phyloP scores from a whole-genome alignment of 1,284 basidiomycete species.

The Wolfiporia cocos region DNA sequence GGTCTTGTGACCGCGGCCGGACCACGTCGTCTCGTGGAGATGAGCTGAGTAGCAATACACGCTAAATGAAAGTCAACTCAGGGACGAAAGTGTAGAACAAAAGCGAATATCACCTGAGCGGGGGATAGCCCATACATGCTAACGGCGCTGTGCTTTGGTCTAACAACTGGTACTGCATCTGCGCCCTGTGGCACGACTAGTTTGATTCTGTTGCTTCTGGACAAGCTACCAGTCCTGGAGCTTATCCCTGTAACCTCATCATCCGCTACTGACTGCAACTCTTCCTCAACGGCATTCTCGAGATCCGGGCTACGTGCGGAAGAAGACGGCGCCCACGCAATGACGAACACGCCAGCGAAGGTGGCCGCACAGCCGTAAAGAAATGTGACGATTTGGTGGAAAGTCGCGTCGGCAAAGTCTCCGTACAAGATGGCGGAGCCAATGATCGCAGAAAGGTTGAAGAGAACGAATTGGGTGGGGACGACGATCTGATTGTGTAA shows the following conservation, averaged over 20 bases:
- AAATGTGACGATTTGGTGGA: conserved; percentile 85
- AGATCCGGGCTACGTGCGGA: conserved; percentile 21
- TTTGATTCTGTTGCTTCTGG: conserved; percentile 34
- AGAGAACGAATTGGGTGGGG: conserved; percentile 92
- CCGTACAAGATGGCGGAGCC: conserved; percentile 93
- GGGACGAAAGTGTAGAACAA: conserved; percentile 3
- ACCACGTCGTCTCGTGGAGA: conserved; percentile 44
- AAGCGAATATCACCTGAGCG: conserved; percentile 45
- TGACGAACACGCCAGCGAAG: conserved; percentile 82
- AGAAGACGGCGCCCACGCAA: conserved; percentile 48
- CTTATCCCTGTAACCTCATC: conserved; percentile 20
- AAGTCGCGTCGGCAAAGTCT: conserved; percentile 79
- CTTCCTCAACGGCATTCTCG: conserved; percentile 25
- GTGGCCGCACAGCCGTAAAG: conserved; percentile 79
- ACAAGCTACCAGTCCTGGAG: conserved; percentile 23
- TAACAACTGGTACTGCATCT: conserved; percentile 32
- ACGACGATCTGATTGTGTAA: conserved; percentile 66
- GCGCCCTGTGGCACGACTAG: conserved; percentile 37
- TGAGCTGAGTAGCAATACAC: conserved; percentile 56
- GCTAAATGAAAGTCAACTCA: conserved; percentile 27
- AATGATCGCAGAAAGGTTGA: conserved; percentile 82
- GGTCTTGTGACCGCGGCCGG: conserved; percentile 15
- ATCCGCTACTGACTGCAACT: conserved; percentile 20
- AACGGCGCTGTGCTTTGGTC: conserved; percentile 47
- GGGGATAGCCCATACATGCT: conserved; percentile 66